Percentiles rank a stretch among this genome's conserved stretches.
Evolutionary conservation across 345 rosid species (phyloP).

Genomic region (Citrus medica): DNA sequence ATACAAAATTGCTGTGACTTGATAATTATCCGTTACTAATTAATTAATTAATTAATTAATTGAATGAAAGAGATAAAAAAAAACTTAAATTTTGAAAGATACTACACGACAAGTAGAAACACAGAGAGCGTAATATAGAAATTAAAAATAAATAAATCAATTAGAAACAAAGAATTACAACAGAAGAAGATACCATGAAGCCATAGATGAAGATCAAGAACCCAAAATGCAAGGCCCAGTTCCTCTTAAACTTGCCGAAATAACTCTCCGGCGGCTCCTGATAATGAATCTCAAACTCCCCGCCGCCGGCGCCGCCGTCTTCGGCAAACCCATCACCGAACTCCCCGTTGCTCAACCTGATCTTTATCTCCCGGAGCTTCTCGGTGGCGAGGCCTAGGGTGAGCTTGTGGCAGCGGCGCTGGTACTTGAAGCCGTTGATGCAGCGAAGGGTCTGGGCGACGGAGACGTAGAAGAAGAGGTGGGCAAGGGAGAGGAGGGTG

Average conservation of each 20-base stretch:
- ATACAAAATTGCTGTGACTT: too few species aligned
- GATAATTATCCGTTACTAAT: too few species aligned
- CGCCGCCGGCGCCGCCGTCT: constrained; percentile 42
- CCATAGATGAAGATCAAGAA: constrained; percentile 81
- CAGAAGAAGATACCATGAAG: constrained; percentile 79
- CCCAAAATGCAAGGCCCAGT: constrained; percentile 92
- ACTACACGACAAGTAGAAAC: too few species aligned
- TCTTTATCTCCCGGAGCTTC: constrained; percentile 77
- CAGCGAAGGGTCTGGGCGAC: constrained; percentile 91
- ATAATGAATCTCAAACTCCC: constrained; percentile 89
- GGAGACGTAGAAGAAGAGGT: constrained; percentile 86
- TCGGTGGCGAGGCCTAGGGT: constrained; percentile 90
- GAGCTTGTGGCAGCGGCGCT: constrained; percentile 95
- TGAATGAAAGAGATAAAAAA: too few species aligned
- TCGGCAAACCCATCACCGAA: constrained; percentile 35
- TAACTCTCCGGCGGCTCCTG: constrained; percentile 96
- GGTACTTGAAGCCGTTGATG: constrained; percentile 97
- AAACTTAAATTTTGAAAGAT: too few species aligned
- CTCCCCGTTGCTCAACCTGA: constrained; percentile 44
- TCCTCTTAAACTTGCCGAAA: constrained; percentile 92
- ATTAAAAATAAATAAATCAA: not conserved
- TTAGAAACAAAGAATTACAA: constrained; percentile 80
- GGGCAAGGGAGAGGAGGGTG: constrained; percentile 71
- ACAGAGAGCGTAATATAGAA: too few species aligned
- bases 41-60: too few species aligned